These are phyloP conservation scores for Phytophthora sansomeana DNA, from an alignment of 352 stramenopile genomes.

Conservation along the genomic window DNA sequence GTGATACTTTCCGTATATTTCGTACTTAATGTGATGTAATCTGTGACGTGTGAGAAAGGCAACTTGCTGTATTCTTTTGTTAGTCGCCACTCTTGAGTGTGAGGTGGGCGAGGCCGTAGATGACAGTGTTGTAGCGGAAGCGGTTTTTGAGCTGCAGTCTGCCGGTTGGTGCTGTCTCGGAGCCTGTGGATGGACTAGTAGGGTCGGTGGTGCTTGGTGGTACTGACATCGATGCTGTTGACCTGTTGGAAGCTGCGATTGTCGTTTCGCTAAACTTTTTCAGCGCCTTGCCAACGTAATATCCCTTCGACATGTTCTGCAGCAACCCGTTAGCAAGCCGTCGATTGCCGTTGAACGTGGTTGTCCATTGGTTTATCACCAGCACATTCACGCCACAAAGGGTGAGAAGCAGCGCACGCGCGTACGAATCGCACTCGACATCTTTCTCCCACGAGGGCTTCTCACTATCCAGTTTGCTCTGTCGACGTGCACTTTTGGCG, in stretches of 20 bases:
- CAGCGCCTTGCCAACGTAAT: slow-evolving; percentile 68
- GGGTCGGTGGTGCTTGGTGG: slow-evolving; percentile 1
- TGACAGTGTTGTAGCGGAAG: slow-evolving; percentile 70
- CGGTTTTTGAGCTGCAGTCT: slow-evolving; percentile 73
- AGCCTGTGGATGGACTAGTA: neutral
- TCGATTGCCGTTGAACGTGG: slow-evolving; percentile 81
- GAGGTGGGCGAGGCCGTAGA: slow-evolving; percentile 74
- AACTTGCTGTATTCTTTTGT: slow-evolving; percentile 12
- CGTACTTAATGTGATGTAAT: slow-evolving; percentile 25
- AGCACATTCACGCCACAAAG: slow-evolving; percentile 81
- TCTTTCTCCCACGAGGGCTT: slow-evolving; percentile 67
- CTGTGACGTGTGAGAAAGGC: slow-evolving; percentile 31
- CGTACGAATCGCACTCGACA: slow-evolving; percentile 72
- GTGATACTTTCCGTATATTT: slow-evolving; percentile 1
- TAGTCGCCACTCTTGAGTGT: slow-evolving; percentile 54
- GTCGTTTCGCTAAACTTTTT: slow-evolving; percentile 59
- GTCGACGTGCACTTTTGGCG: slow-evolving; percentile 65
- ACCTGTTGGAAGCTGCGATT: slow-evolving; percentile 17
- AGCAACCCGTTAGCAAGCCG: slow-evolving; percentile 63
- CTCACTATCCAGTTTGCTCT: slow-evolving; percentile 89
- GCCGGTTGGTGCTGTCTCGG: neutral
- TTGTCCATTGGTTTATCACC: slow-evolving; percentile 83
- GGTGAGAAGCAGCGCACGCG: slow-evolving; percentile 75
- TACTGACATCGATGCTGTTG: slow-evolving; percentile 1
- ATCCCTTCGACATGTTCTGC: slow-evolving; percentile 53